A percentile compares a stretch with the other conserved stretches of the same genome.
phyloP scores from a whole-genome alignment of 2,329 filamentous ascomycete species.

The Fusarium sp. region DNA sequence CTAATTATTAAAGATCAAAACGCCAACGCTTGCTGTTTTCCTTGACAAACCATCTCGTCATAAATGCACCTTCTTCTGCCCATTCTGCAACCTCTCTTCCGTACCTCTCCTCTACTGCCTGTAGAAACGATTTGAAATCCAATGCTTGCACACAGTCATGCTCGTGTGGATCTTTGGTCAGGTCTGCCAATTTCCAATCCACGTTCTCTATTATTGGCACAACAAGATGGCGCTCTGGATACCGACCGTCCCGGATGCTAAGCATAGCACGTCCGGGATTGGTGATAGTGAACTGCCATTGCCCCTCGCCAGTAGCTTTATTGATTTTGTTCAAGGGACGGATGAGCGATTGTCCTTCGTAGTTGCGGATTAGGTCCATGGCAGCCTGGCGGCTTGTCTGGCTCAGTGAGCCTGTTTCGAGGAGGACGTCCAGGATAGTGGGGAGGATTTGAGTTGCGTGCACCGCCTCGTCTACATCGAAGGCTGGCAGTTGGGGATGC shows the following conservation, averaged over 20 bases:
- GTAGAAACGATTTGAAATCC: conserved; percentile 40
- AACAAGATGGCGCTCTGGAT: conserved; percentile 46
- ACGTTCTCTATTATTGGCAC: conserved; percentile 48
- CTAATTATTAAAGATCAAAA: conserved; percentile 33
- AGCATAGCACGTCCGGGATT: conserved; percentile 51
- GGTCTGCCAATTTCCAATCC: conserved; percentile 48
- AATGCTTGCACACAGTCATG: conserved; percentile 41
- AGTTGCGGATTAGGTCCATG: conserved; percentile 43
- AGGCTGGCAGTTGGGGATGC: conserved; percentile 45
- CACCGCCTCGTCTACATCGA: conserved; percentile 44
- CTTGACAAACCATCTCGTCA: conserved; percentile 49
- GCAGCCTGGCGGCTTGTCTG: conserved; percentile 34
- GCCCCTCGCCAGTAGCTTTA: conserved; percentile 32
- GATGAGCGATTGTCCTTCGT: conserved; percentile 49
- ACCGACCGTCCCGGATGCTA: conserved; percentile 47
- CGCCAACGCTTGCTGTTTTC: conserved; percentile 50
- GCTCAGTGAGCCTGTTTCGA: conserved; percentile 45
- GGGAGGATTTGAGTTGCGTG: conserved; percentile 48
- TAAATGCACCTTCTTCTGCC: conserved; percentile 47
- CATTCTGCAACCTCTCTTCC: conserved; percentile 44
- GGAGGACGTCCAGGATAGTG: conserved; percentile 48
- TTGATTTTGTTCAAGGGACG: conserved; percentile 32
- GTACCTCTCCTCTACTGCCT: conserved; percentile 37
- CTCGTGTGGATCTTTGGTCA: conserved; percentile 43
- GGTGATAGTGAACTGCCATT: conserved; percentile 50